These are phyloP conservation scores for Phialocephala subalpina DNA, from an alignment of 2,329 filamentous ascomycete genomes.

Conservation along the genomic window DNA sequence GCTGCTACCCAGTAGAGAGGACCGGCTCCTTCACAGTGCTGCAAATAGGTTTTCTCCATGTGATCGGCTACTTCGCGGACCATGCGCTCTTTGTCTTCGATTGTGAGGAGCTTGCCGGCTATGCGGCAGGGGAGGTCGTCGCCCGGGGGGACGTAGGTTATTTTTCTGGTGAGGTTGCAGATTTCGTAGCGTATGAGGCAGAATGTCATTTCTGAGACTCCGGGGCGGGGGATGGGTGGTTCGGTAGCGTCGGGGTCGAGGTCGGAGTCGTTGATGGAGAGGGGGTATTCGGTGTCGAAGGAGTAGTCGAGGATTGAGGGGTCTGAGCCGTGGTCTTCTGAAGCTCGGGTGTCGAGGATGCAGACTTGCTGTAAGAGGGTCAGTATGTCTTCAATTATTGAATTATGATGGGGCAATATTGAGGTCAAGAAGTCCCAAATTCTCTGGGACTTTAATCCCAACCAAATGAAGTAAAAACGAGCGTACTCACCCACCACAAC, in stretches of 20 bases:
- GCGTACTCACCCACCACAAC: slow-evolving; percentile 56
- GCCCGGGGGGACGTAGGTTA: slow-evolving; percentile 39
- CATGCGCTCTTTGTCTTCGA: slow-evolving; percentile 44
- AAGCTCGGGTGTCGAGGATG: slow-evolving; percentile 65
- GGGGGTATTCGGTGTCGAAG: slow-evolving; percentile 64
- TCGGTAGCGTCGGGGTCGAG: slow-evolving; percentile 47
- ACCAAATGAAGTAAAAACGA: not conserved
- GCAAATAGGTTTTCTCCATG: slow-evolving; percentile 43
- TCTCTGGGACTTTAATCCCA: not conserved
- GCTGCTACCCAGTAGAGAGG: slow-evolving; percentile 60
- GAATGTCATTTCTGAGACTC: slow-evolving; percentile 50
- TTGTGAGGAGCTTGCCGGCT: slow-evolving; percentile 23
- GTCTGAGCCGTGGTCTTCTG: slow-evolving; percentile 70
- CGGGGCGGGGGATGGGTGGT: slow-evolving; percentile 35
- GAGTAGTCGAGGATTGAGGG: slow-evolving; percentile 63
- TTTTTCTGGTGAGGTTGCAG: slow-evolving; percentile 35
- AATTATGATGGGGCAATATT: not conserved
- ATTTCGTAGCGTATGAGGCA: slow-evolving; percentile 47
- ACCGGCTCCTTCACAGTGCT: slow-evolving; percentile 48
- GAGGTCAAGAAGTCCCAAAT: not conserved
- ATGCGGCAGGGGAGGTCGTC: slow-evolving; percentile 19
- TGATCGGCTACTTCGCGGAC: slow-evolving; percentile 40
- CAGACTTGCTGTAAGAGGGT: slow-evolving; percentile 54
- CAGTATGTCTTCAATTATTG: not conserved
- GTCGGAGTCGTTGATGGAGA: slow-evolving; percentile 58